phyloP scores from a whole-genome alignment of 1,139 yeast species.

The Taiozyma sp. region DNA sequence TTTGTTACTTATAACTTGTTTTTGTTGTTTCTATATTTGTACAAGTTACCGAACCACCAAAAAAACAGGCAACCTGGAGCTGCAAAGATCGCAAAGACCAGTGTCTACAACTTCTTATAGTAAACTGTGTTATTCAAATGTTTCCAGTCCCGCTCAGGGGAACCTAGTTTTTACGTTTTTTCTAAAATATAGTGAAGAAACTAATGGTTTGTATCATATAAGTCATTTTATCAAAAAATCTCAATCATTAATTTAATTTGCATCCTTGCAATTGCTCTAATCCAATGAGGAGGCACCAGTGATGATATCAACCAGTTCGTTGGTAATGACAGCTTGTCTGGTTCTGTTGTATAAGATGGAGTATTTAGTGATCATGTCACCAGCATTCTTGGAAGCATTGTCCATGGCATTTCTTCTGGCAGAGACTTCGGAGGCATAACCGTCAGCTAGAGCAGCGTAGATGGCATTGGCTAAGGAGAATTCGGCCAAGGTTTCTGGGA shows the following conservation, averaged over 20 bases:
- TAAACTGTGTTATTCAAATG: background rate
- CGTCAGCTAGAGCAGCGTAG: conserved; percentile 92
- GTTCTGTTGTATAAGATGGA: conserved; percentile 98
- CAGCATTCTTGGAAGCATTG: conserved; percentile 99
- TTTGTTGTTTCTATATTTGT: too few relatives aligned
- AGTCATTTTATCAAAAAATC: conserved; percentile 1
- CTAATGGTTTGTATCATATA: background rate
- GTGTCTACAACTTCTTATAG: background rate
- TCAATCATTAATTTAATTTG: background rate
- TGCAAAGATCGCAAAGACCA: too few relatives aligned
- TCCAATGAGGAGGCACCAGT: conserved; percentile 99
- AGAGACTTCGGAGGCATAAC: conserved; percentile 96
- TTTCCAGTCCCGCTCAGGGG: background rate
- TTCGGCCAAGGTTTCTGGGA: conserved; percentile 65
- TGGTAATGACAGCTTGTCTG: conserved; percentile 99
- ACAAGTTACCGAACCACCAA: too few relatives aligned
- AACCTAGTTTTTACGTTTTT: background rate
- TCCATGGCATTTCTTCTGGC: conserved; percentile 99
- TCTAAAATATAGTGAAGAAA: background rate
- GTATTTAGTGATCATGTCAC: conserved; percentile 96
- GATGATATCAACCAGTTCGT: conserved; percentile 98
- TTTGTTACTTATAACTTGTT: background rate
- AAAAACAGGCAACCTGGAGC: too few relatives aligned
- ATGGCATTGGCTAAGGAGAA: conserved; percentile 88
- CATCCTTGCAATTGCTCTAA: conserved; percentile 31